Evolutionary conservation across 495 filamentous ascomycete genomes (phyloP).

Genomic region (Pseudoneurospora amorphoporcata): DNA sequence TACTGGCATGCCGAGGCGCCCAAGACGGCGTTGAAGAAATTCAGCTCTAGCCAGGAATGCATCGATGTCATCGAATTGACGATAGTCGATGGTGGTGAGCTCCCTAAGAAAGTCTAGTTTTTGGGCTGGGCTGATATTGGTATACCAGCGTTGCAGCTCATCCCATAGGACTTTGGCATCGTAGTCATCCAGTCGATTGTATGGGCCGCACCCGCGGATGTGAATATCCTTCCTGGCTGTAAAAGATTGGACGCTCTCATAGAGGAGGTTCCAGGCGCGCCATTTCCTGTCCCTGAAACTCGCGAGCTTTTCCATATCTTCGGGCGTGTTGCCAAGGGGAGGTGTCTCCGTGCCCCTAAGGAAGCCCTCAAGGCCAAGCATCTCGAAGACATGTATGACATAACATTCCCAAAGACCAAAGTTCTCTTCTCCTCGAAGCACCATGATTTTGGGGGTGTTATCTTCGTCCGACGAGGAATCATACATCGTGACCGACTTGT

Average conservation of each 20-base stretch:
- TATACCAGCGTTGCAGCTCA: neutral
- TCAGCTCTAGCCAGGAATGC: neutral
- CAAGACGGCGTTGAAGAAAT: neutral
- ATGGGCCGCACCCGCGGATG: neutral
- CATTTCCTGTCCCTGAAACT: neutral
- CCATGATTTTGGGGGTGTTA: neutral
- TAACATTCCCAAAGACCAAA: neutral
- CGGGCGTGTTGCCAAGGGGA: neutral
- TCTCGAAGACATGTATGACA: neutral
- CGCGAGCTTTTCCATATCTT: neutral
- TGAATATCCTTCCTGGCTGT: accelerated
- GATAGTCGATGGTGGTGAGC: neutral
- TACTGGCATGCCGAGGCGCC: neutral
- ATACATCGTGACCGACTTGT: neutral
- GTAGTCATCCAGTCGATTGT: neutral
- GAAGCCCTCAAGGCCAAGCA: neutral
- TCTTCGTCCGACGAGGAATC: neutral
- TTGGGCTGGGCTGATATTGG: accelerated
- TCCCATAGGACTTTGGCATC: neutral
- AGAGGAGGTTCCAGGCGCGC: neutral
- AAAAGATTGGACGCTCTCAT: neutral
- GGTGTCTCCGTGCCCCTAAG: neutral
- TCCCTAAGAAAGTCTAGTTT: neutral
- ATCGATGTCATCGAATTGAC: neutral
- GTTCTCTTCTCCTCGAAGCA: neutral